Base-by-base conservation (phyloP, 75 land plant species). In the Pseudotsuga menziesii region DNA sequence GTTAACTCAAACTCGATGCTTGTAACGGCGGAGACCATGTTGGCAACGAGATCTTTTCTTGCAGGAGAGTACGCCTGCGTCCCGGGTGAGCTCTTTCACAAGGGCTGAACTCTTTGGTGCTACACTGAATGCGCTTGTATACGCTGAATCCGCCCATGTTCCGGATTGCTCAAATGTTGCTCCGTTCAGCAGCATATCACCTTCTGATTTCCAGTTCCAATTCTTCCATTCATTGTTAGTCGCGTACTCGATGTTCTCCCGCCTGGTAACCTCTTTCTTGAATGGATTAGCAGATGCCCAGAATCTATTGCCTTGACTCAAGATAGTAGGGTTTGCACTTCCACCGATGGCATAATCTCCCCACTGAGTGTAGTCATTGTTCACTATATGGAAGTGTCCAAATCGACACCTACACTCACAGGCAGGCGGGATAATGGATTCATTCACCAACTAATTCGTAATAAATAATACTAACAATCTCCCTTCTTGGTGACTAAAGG, bases 321-420 rank as follows among this genome's bases (percentile, higher is more conserved):
- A 89, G 72, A 94, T 90, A 67, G 98, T 94, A 23, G 98, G 98
- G 36, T 86, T 59, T 22, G 91, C 89, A 80, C 98, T 94, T 56
- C 98, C 98, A 64, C 98, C 98, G 22, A 94, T 89, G 63, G 98
- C 98, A 76, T 94, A 94, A 91, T 91, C 89, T 79, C 83, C 91
- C 98, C 98, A 94, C 82, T 88, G 90, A 35, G 88, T 85, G 78
- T 94, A 94, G 75, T 92, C 90, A 76, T 94, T 94, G 88, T 94
- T 94, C 76, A 94, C 91, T 9, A 95, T 89, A 77, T 95, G 94
- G 82, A 93, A 91, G 61, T 89, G 84, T n/a, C 98, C 98, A 76
- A 82, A 87, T 27, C 98, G 87, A 72, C 98, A 93, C 17, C 54
- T 48, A 9, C 12, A 48, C 2, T 48, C 12, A 9, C 12, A 2